Evolutionary conservation across 2,329 filamentous ascomycete species (phyloP), one percentile per base, ranked within the genome.

Genomic region (Cylindrodendrum hubeiense): DNA sequence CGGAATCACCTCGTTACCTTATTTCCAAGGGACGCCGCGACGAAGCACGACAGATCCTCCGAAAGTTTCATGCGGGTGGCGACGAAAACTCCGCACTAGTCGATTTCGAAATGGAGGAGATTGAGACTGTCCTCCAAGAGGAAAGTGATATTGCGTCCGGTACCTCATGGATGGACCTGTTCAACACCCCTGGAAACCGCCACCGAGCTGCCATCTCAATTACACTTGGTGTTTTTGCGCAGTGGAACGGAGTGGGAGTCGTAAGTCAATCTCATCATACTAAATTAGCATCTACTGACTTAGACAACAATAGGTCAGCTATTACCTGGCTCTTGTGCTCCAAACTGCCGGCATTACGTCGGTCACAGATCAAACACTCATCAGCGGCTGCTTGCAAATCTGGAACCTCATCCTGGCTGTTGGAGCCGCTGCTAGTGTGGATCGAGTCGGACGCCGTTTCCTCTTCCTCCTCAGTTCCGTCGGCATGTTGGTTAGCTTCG

Each of bases 241-340:
- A 67, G 22, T 67, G 65, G 65, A 50, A 51, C 6, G 65, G 65
- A 8, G 55, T 64, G 1, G 57, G 57, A 1, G 43, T 66, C 2
- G 64, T 52, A 13, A 28, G n/a, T 33, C 24, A 12, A 15, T 12
- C 19, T 44, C 5, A 24, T 8, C 15, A 6, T 8, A 17, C 3
- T 39, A 2, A 15, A 8, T 17, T 1, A 39, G 8, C 37, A 3
- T 8, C 28, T 30, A 12, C 30, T n/a, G 21, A 15, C 15, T 21
- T 9, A n/a, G 15, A 4, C n/a, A 12, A 37, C 22, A 21, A 52
- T 30, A 8, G 21, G 77, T 74, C 3, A 39, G 37, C 37, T 81
- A 80, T 55, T 81, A 80, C 58, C 74, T 81, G 2, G 77, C 79
- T 4, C 72, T 76, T 1, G 79, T 82, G 69, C 72, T 82, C 5